phyloP scores from a whole-genome alignment of 2,329 filamentous ascomycete genomes.

The Coccinonectria pachysandricola region DNA sequence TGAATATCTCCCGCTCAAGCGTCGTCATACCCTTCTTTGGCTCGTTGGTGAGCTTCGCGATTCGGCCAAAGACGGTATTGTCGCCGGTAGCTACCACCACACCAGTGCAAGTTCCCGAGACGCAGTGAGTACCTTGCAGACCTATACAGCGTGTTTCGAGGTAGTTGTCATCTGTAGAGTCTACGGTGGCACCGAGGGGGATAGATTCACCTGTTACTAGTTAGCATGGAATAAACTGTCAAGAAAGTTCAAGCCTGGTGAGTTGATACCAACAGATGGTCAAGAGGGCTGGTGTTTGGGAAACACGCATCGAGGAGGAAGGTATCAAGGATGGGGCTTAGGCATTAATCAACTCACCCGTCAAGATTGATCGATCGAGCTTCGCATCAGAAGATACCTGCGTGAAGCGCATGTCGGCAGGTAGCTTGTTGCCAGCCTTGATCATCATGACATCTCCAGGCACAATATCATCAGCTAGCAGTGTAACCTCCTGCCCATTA shows the following conservation, averaged over 20 bases:
- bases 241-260: no score
- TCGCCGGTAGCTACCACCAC: slow-evolving; percentile 65
- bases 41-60: slow-evolving; percentile 61
- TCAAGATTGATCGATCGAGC: slow-evolving; percentile 65
- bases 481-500: slow-evolving; percentile 39
- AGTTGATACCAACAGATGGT: no score
- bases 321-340: background rate
- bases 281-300: no score
- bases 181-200: slow-evolving; percentile 51
- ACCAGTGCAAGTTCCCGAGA: slow-evolving; percentile 55
- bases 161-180: slow-evolving; percentile 63
- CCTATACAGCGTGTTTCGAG: slow-evolving; percentile 69
- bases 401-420: slow-evolving; percentile 62
- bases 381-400: slow-evolving; percentile 58
- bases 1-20: slow-evolving; percentile 61
- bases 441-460: slow-evolving; percentile 61
- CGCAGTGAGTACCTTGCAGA: slow-evolving; percentile 70
- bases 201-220: slow-evolving; percentile 46
- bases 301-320: no score
- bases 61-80: slow-evolving; percentile 63
- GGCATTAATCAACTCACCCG: slow-evolving; percentile 3
- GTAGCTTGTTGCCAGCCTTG: slow-evolving; percentile 63
- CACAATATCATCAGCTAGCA: slow-evolving; percentile 51
- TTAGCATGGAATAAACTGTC: slow-evolving; percentile 3
- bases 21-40: slow-evolving; percentile 59